Percentiles rank a stretch among this genome's conserved stretches.
These are phyloP conservation scores for Curvularia hawaiiensis DNA, from an alignment of 2,329 filamentous ascomycete species.

Conservation along the genomic window DNA sequence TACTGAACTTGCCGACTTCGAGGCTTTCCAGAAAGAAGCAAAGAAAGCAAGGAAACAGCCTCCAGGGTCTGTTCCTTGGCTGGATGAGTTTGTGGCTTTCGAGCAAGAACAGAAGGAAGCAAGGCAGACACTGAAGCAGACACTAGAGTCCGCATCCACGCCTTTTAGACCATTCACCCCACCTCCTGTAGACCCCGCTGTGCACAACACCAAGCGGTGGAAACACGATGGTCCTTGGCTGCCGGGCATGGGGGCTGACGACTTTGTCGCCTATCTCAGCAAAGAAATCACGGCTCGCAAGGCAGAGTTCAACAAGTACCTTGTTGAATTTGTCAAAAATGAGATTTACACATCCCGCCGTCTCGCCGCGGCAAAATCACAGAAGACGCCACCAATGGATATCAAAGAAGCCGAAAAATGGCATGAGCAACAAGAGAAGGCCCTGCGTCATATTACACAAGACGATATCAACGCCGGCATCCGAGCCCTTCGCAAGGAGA, in stretches of 20 bases:
- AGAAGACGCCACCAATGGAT: constrained; percentile 30
- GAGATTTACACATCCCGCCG: constrained; percentile 40
- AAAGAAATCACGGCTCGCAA: constrained; percentile 49
- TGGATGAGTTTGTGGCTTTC: constrained; percentile 8
- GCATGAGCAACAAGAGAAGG: constrained; percentile 24
- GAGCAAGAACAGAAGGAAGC: constrained; percentile 4
- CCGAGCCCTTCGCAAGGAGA: constrained; percentile 52
- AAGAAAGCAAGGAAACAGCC: neutral
- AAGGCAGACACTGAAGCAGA: constrained; percentile 18
- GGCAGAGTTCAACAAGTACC: constrained; percentile 37
- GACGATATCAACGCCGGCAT: constrained; percentile 36
- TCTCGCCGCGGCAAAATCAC: constrained; percentile 22
- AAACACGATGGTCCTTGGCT: constrained; percentile 65
- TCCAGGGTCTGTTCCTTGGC: constrained; percentile 6
- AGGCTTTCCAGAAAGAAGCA: constrained; percentile 6
- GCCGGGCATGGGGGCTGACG: constrained; percentile 59
- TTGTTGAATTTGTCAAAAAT: constrained; percentile 40
- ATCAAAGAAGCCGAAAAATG: constrained; percentile 28
- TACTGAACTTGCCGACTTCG: constrained; percentile 1
- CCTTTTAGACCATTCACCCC: constrained; percentile 29
- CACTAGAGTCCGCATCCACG: constrained; percentile 13
- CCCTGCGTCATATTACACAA: constrained; percentile 36
- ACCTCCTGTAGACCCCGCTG: constrained; percentile 26
- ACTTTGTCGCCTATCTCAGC: constrained; percentile 59
- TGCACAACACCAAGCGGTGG: constrained; percentile 52